Evolutionary conservation across 1,284 basidiomycete species (phyloP).

Genomic region (Trichosporon faecale): DNA sequence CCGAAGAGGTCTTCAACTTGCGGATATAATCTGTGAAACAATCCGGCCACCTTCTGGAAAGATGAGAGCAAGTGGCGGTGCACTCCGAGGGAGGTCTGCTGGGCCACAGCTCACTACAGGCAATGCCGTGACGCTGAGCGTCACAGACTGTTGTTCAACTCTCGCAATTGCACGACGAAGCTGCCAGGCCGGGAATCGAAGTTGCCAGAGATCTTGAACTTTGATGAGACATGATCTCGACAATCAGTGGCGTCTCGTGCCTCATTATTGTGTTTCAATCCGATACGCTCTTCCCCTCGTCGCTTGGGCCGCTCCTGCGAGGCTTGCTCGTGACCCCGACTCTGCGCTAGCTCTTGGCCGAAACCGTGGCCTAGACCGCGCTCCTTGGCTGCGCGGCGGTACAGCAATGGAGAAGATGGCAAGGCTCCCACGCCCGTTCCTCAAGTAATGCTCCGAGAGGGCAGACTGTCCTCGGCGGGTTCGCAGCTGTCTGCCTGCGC

Average conservation of each 20-base stretch:
- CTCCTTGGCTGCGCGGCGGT: not conserved
- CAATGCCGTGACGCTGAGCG: no score
- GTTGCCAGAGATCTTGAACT: not conserved
- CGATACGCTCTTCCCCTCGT: not conserved
- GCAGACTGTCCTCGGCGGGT: no score
- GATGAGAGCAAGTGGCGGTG: no score
- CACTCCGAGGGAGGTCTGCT: no score
- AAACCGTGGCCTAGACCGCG: no score
- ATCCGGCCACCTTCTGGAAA: no score
- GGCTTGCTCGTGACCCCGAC: not conserved
- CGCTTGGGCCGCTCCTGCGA: not conserved
- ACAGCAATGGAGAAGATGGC: not conserved
- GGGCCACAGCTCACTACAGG: no score
- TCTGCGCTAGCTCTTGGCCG: not conserved
- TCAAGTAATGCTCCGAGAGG: not conserved
- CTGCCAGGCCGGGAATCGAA: not conserved
- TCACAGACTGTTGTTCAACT: not conserved
- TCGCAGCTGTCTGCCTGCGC: not conserved
- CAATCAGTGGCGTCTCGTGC: not conserved
- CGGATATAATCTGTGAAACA: no score
- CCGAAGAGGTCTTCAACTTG: no score
- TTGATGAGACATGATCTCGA: not conserved
- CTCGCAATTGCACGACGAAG: no score
- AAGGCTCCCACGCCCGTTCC: no score
- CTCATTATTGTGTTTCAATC: not conserved